Evolutionary conservation across 768 basidiomycete genomes (phyloP), one percentile per base, ranked within the genome.

Genomic region (Hericium erinaceus): DNA sequence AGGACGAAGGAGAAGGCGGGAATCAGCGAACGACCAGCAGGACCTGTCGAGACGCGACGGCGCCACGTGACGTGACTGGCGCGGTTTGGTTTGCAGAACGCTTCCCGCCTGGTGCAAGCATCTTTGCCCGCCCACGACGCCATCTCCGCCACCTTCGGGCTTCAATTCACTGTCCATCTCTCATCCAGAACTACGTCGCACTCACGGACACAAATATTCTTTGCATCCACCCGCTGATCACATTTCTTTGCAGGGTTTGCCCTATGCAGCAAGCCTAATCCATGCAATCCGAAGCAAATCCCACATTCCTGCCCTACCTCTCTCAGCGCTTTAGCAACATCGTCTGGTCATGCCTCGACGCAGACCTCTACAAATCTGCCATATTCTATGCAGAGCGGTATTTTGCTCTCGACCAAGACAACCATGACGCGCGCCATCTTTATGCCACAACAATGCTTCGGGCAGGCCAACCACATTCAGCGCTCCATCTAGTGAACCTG

Each of bases 371-470:
- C 64, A 81, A 79, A 70, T 84, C 90, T 12, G 92, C 92, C 41
- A 80, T 91, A 49, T 95, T 95, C 75, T 89, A 89, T 73, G 90
- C 92, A 39, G 93, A 95, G 72, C 75, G 90, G 61, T 89, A 89
- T 69, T 87, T 79, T 68, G 80, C 83, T 41, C 72, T 89, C 69
- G 84, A 89, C 70, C 75, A 78, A 60, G 69, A 74, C 33, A 83
- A 82, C 70, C 92, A 95, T 68, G 85, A 89, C 67, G 83, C 90
- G 62, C 81, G 89, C 57, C 91, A 91, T 75, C 79, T 94, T 48
- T 89, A 90, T 76, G 90, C 92, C 61, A 84, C 80, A 46, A 78
- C 85, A 18, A 80, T 94, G 61, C 78, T 91, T 48, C 80, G 77
- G 6, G 79, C 83, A 62, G 80, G 79, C 57, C 86, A 88, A 66